These are phyloP conservation scores for Populus alba DNA, from an alignment of 345 rosid species.

Conservation along the genomic window DNA sequence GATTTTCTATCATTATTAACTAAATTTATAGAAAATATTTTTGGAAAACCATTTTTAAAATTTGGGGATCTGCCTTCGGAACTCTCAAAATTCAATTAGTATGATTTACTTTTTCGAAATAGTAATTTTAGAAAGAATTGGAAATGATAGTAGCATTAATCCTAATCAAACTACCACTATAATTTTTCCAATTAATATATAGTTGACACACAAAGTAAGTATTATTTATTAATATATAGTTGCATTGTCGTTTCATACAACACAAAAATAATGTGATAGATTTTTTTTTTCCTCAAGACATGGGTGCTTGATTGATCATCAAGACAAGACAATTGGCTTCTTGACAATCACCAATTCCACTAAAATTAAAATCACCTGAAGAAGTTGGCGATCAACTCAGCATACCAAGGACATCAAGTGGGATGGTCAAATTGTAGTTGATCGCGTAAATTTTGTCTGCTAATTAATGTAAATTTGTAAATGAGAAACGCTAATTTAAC, in stretches of 20 bases:
- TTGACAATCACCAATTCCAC: not conserved
- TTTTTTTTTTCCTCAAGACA: not conserved
- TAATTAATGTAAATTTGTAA: not conserved
- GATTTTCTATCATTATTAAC: too few species aligned
- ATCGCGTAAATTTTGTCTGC: slow-evolving; percentile 4
- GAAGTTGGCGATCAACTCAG: slow-evolving; percentile 19
- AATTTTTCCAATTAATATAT: not conserved
- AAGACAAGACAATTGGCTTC: slow-evolving; percentile 12
- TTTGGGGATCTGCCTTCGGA: too few species aligned
- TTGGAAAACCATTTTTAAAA: too few species aligned
- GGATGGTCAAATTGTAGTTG: slow-evolving; percentile 11
- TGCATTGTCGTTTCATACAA: too few species aligned
- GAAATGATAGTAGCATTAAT: too few species aligned
- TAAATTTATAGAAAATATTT: too few species aligned
- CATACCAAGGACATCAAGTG: slow-evolving; percentile 1
- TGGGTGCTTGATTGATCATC: slow-evolving; percentile 9
- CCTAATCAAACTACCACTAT: not conserved
- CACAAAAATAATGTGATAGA: too few species aligned
- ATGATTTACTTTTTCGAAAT: not conserved
- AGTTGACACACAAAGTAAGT: not conserved
- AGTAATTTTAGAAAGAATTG: too few species aligned
- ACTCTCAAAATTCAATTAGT: too few species aligned
- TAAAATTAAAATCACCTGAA: slow-evolving; percentile 7
- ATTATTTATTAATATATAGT: not conserved
- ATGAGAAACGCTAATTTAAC: not conserved